phyloP scores from a whole-genome alignment of 208 protist species.

The Acanthamoeba pearcei region DNA sequence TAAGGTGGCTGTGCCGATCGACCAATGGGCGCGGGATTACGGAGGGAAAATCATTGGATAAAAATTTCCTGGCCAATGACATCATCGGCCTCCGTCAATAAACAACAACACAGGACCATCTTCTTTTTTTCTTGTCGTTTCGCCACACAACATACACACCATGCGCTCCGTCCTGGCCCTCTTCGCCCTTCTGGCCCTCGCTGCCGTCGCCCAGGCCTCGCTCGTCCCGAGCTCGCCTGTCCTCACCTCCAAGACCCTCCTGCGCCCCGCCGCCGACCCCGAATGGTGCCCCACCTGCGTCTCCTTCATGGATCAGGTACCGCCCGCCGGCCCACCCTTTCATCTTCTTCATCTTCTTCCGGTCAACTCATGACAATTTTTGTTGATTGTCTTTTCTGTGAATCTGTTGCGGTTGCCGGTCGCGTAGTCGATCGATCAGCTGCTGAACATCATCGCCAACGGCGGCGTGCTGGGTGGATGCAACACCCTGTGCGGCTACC shows the following conservation, averaged over 20 bases:
- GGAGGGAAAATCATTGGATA: neutral
- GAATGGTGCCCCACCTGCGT: slow-evolving; percentile 70
- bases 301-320: slow-evolving; percentile 76
- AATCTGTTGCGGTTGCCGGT: slow-evolving; percentile 18
- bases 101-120: neutral
- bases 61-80: neutral
- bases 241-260: neutral
- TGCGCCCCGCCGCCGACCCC: neutral
- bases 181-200: slow-evolving; percentile 18
- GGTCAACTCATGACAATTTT: no score
- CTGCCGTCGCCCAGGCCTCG: neutral
- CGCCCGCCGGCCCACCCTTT: neutral
- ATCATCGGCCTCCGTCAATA: neutral
- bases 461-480: slow-evolving; percentile 82
- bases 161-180: slow-evolving; percentile 30
- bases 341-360: neutral
- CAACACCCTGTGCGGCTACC: slow-evolving; percentile 71
- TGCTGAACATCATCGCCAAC: slow-evolving; percentile 85
- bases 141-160: neutral
- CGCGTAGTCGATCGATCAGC: slow-evolving; percentile 77
- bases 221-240: neutral
- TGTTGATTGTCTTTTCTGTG: neutral
- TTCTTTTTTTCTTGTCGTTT: slow-evolving; percentile 10
- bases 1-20: neutral
- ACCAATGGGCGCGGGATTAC: neutral